Evolutionary conservation across 2,329 filamentous ascomycete genomes (phyloP).

Genomic region (Diplocarpon rosae): DNA sequence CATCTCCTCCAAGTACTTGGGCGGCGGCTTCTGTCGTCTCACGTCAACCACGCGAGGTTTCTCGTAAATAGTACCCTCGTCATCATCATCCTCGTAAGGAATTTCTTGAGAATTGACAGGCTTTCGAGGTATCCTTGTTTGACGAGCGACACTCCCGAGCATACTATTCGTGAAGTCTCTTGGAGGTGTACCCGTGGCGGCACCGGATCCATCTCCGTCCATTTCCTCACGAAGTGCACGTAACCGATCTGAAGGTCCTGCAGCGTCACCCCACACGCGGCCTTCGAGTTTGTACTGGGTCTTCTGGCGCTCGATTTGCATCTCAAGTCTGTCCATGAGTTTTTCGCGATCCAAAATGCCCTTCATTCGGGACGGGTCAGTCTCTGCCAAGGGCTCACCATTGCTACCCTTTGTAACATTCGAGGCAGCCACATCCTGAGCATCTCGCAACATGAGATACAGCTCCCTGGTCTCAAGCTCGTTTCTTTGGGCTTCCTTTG

Average conservation of each 20-base stretch:
- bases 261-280: conserved; percentile 71
- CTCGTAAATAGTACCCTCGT: conserved; percentile 45
- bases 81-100: conserved; percentile 31
- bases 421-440: conserved; percentile 88
- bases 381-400: conserved; percentile 38
- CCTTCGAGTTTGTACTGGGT: conserved; percentile 96
- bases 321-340: conserved; percentile 88
- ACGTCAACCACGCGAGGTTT: conserved; percentile 72
- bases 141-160: conserved; percentile 59
- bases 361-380: conserved; percentile 68
- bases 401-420: conserved; percentile 53
- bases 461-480: conserved; percentile 93
- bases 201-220: conserved; percentile 52
- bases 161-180: conserved; percentile 60
- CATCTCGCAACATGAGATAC: conserved; percentile 96
- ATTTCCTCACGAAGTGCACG: conserved; percentile 90
- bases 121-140: conserved; percentile 44
- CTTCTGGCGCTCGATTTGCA: conserved; percentile 92
- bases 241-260: conserved; percentile 82
- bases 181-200: conserved; percentile 35
- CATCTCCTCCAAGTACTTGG: conserved; percentile 58
- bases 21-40: conserved; percentile 52
- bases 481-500: conserved; percentile 86
- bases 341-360: conserved; percentile 88
- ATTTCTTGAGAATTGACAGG: conserved; percentile 34